Conservation (phyloP, 257 asterid genomes). For the Datura wrightii region DNA sequence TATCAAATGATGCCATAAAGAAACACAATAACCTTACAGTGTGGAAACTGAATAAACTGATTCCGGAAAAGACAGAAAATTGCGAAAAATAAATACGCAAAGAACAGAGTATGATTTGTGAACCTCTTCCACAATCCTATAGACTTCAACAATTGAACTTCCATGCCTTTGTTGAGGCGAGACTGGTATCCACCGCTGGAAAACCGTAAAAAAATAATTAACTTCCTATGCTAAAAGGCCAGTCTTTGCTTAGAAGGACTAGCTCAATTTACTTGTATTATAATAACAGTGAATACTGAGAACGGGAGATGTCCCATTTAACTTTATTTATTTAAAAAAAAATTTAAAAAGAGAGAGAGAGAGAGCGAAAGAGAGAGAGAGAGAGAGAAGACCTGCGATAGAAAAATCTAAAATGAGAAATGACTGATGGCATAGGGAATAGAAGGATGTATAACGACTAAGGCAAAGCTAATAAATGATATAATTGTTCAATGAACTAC, state of each 20-base stretch:
- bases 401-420: neutral
- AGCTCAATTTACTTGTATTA: neutral
- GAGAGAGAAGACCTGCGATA: neutral
- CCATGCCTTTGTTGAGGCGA: constrained; percentile 98
- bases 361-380: neutral
- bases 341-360: no score
- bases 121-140: constrained; percentile 99
- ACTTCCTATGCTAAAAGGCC: constrained; percentile 30
- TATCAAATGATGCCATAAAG: constrained; percentile 8
- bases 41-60: neutral
- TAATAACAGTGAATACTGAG: neutral
- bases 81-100: constrained; percentile 28
- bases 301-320: constrained; percentile 10
- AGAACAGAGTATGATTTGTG: constrained; percentile 27
- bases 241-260: neutral
- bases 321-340: neutral
- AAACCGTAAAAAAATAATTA: constrained; percentile 37
- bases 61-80: constrained; percentile 2
- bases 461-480: neutral
- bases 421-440: neutral
- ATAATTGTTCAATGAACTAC: neutral
- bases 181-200: constrained; percentile 81
- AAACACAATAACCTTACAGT: neutral
- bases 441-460: constrained; percentile 12
- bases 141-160: constrained; percentile 94